Conservation (phyloP, 2,329 filamentous ascomycete genomes). For the Ilyonectria sp. region DNA sequence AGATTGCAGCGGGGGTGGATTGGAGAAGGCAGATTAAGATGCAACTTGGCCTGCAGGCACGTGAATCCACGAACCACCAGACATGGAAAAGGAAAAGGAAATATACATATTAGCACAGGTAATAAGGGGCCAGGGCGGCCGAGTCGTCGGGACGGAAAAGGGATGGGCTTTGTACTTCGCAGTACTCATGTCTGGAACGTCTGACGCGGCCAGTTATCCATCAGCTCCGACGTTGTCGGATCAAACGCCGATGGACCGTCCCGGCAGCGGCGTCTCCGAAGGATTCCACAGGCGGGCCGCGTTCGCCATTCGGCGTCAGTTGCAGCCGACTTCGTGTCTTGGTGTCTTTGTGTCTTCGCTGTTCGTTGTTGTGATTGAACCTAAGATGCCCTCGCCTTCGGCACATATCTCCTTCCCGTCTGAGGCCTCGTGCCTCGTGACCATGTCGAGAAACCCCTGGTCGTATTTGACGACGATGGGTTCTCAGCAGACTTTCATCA, state of each 20-base stretch:
- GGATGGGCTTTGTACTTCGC: background rate
- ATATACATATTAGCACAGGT: background rate
- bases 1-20: background rate
- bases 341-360: background rate
- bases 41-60: background rate
- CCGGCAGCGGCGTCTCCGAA: conserved; percentile 5
- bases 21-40: background rate
- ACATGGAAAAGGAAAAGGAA: background rate
- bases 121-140: background rate
- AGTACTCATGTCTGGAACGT: background rate
- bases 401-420: conserved; percentile 5
- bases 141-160: background rate
- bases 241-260: background rate
- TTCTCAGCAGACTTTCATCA: conserved; percentile 20
- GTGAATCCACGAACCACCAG: background rate
- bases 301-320: background rate
- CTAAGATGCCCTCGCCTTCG: conserved; percentile 3
- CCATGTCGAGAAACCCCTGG: conserved; percentile 7
- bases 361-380: background rate
- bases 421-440: background rate
- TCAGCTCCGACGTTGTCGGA: background rate
- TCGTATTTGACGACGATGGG: conserved; percentile 12
- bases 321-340: background rate
- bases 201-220: background rate
- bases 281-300: background rate